Evolutionary conservation across 192 early-diverging fungal genomes (phyloP).

Genomic region (Backusella australiensis): DNA sequence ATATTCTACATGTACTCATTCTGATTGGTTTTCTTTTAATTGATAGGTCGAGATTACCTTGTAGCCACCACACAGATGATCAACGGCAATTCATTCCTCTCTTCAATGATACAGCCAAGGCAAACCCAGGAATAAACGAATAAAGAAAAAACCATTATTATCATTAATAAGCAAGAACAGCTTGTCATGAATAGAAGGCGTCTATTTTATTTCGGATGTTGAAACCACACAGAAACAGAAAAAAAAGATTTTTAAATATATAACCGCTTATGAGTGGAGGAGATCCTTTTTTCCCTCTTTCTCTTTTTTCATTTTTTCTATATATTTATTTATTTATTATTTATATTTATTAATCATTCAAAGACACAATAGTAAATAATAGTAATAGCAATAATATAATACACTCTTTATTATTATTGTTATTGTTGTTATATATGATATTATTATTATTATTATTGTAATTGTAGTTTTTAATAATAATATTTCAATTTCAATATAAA

Average conservation of each 20-base stretch:
- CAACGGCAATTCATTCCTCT: constrained; percentile 80
- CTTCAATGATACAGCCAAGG: constrained; percentile 33
- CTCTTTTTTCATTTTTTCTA: neutral
- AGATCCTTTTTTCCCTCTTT: too few species aligned
- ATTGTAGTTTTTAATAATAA: neutral
- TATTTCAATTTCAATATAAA: neutral
- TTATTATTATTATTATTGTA: neutral
- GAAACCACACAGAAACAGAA: neutral
- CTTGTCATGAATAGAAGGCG: neutral
- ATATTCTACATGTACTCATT: neutral
- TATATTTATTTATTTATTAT: too few species aligned
- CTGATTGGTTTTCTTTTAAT: neutral
- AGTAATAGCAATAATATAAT: too few species aligned
- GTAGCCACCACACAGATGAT: constrained; percentile 88
- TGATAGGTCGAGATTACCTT: constrained; percentile 70
- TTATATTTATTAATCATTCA: too few species aligned
- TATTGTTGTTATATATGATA: neutral
- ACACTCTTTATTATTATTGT: neutral
- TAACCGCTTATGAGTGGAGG: neutral
- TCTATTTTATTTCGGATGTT: neutral
- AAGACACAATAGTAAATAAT: too few species aligned
- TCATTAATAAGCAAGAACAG: neutral
- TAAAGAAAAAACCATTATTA: neutral
- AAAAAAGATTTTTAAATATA: neutral
- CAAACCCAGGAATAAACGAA: constrained; percentile 1